phyloP scores from a whole-genome alignment of 1,139 yeast genomes.

The Candida mesenterica region DNA sequence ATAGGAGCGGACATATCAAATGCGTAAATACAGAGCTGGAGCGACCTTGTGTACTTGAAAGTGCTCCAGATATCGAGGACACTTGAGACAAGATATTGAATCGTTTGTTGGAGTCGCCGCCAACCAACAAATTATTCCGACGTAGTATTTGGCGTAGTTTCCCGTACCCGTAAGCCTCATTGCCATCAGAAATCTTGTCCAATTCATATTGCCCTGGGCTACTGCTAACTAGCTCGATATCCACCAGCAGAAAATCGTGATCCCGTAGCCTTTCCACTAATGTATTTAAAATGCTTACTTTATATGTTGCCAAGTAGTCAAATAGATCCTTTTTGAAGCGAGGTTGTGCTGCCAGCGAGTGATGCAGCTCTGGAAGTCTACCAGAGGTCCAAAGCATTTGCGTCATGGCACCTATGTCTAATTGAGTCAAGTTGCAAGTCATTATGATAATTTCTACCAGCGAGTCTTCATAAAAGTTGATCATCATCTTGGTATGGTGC shows the following conservation, averaged over 20 bases:
- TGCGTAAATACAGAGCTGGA: constrained; percentile 56
- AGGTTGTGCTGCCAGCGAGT: constrained; percentile 1
- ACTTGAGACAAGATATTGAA: constrained; percentile 51
- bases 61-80: constrained; percentile 61
- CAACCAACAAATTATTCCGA: constrained; percentile 30
- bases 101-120: constrained; percentile 11
- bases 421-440: constrained; percentile 55
- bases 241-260: constrained; percentile 46
- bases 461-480: constrained; percentile 42
- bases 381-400: constrained; percentile 70
- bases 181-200: constrained; percentile 8
- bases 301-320: constrained; percentile 45
- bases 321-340: constrained; percentile 38
- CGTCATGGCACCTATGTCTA: constrained; percentile 56
- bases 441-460: constrained; percentile 51
- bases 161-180: constrained; percentile 49
- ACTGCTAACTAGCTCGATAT: constrained; percentile 58
- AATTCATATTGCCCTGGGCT: constrained; percentile 43
- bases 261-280: constrained; percentile 28
- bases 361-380: constrained; percentile 19
- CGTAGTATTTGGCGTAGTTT: constrained; percentile 43
- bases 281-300: constrained; percentile 21
- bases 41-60: constrained; percentile 27
- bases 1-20: constrained; percentile 47
- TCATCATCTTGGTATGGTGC: constrained; percentile 69